phyloP scores from a whole-genome alignment of 2,329 filamentous ascomycete species.

The Verticillium nubilum region DNA sequence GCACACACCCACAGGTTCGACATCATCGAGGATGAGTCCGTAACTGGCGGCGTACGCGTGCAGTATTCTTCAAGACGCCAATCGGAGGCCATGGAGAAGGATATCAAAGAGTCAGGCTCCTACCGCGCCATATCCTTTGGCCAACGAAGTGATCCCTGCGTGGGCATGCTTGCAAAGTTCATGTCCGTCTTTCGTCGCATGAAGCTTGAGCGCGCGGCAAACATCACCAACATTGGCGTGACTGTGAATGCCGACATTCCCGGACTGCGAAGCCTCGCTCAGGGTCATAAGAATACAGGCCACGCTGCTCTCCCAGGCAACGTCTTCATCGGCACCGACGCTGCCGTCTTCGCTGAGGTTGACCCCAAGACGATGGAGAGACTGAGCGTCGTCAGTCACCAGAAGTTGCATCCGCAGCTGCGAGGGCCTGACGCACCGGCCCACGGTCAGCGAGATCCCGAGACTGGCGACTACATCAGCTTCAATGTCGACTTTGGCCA shows the following conservation, averaged over 20 bases:
- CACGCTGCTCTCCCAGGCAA: constrained; percentile 28
- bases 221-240: constrained; percentile 54
- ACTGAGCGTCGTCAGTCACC: constrained; percentile 54
- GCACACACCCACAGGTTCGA: constrained; percentile 68
- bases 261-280: constrained; percentile 31
- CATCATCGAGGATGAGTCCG: constrained; percentile 40
- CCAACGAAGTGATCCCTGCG: constrained; percentile 67
- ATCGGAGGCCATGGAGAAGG: constrained; percentile 55
- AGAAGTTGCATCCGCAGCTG: constrained; percentile 59
- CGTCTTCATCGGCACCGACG: constrained; percentile 56
- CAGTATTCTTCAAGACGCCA: constrained; percentile 68
- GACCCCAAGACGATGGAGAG: constrained; percentile 70
- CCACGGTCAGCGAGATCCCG: constrained; percentile 66
- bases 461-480: constrained; percentile 73
- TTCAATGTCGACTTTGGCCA: constrained; percentile 65
- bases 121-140: constrained; percentile 59
- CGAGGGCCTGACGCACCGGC: constrained; percentile 62
- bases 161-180: constrained; percentile 66
- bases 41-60: constrained; percentile 35
- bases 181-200: constrained; percentile 50
- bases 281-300: constrained; percentile 5
- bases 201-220: constrained; percentile 20
- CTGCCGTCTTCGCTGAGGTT: constrained; percentile 50
- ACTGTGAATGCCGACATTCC: constrained; percentile 61
- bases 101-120: constrained; percentile 55